Percentiles rank a stretch among this genome's conserved stretches.
phyloP scores from a whole-genome alignment of 2,329 filamentous ascomycete species.

The Myriosclerotinia scirpicola region DNA sequence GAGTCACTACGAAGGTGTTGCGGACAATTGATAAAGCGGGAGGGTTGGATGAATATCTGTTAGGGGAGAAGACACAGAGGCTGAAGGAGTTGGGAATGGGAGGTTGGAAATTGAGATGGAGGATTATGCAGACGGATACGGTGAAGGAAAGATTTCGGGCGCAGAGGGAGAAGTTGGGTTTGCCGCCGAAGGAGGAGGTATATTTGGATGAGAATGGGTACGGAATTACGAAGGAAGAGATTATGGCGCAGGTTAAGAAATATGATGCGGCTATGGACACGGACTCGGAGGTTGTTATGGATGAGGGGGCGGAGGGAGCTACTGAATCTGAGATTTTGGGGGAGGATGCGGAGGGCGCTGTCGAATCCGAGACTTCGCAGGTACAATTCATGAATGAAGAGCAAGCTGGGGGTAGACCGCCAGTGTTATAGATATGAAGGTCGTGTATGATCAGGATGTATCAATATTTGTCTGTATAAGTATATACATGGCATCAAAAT shows the following conservation, averaged over 20 bases:
- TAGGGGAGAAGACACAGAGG: constrained; percentile 74
- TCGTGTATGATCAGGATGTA: constrained; percentile 24
- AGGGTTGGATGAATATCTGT: constrained; percentile 86
- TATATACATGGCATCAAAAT: constrained; percentile 10
- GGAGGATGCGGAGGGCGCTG: constrained; percentile 36
- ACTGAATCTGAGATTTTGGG: constrained; percentile 44
- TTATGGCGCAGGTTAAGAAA: constrained; percentile 42
- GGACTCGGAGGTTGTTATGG: constrained; percentile 43
- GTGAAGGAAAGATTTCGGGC: constrained; percentile 65
- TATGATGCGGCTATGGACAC: constrained; percentile 48
- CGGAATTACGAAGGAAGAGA: constrained; percentile 38
- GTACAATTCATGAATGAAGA: constrained; percentile 43
- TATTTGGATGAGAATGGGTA: constrained; percentile 43
- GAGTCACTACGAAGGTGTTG: constrained; percentile 68
- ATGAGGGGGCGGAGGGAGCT: constrained; percentile 41
- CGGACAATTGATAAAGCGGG: constrained; percentile 80
- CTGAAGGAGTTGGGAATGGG: constrained; percentile 84
- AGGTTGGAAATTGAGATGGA: constrained; percentile 88
- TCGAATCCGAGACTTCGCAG: constrained; percentile 43
- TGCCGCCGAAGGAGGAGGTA: constrained; percentile 52
- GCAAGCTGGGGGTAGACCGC: constrained; percentile 38
- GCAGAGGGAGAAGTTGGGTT: constrained; percentile 64
- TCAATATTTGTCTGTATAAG: constrained; percentile 21
- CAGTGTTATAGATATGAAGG: constrained; percentile 29
- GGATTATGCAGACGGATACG: constrained; percentile 75